These are phyloP conservation scores for Bothriochloa decipiens DNA, from an alignment of 176 grass and related monocot genomes.

Conservation along the genomic window DNA sequence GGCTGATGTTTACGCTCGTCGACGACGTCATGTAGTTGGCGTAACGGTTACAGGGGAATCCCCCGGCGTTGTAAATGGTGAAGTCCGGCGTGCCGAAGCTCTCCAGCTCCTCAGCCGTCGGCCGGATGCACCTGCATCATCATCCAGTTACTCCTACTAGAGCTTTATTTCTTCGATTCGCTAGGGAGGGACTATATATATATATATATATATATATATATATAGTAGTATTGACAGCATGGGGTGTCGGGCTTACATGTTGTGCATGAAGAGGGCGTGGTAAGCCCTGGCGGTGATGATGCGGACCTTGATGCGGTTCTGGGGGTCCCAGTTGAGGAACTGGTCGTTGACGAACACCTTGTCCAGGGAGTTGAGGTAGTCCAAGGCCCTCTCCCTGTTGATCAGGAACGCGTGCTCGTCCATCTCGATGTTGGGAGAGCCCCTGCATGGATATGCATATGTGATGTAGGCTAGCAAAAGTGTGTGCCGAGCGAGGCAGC, in stretches of 20 bases:
- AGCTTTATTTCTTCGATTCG: no score
- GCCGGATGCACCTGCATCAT: slow-evolving; percentile 86
- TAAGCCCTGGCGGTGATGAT: slow-evolving; percentile 96
- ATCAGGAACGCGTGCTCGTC: slow-evolving; percentile 95
- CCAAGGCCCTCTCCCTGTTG: slow-evolving; percentile 93
- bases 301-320: slow-evolving; percentile 97
- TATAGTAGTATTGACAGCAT: no score
- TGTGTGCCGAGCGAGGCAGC: no score
- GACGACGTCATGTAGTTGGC: slow-evolving; percentile 99
- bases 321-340: slow-evolving; percentile 97
- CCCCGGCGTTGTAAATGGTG: slow-evolving; percentile 99
- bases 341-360: slow-evolving; percentile 99
- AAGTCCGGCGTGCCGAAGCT: slow-evolving; percentile 95
- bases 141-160: slow-evolving; percentile 39
- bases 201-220: no score
- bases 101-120: slow-evolving; percentile 95
- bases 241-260: slow-evolving; percentile 74
- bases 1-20: slow-evolving; percentile 91
- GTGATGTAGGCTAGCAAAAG: no score
- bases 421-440: slow-evolving; percentile 99
- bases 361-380: slow-evolving; percentile 98
- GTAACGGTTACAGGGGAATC: slow-evolving; percentile 99
- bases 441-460: slow-evolving; percentile 42
- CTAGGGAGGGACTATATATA: no score
- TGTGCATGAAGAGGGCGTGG: slow-evolving; percentile 99